Conservation (phyloP, 805 yeast genomes). For the Starmerella geochares region DNA sequence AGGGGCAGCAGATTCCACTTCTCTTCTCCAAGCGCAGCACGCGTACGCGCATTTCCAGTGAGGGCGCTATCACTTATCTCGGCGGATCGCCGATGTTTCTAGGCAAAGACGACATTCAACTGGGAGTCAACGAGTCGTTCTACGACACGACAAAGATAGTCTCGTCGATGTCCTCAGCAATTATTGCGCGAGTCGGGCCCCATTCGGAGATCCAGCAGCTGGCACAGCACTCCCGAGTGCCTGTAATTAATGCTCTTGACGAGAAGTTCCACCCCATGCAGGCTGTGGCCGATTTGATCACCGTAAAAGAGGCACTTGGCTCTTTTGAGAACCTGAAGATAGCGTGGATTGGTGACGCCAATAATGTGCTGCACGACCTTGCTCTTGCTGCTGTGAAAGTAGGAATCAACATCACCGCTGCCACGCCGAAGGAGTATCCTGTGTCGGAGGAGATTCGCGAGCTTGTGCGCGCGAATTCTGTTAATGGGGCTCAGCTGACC, state of each 20-base stretch:
- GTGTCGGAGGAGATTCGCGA: constrained; percentile 47
- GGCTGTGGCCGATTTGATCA: constrained; percentile 81
- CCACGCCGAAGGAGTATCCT: constrained; percentile 70
- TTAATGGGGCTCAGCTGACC: constrained; percentile 37
- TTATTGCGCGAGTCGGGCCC: constrained; percentile 87
- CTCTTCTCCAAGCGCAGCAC: constrained; percentile 88
- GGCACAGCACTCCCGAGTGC: constrained; percentile 71
- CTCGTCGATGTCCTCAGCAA: constrained; percentile 92
- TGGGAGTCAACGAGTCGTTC: constrained; percentile 87
- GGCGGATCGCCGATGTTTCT: constrained; percentile 96
- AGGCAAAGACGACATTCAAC: constrained; percentile 92
- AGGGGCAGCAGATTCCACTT: constrained; percentile 75
- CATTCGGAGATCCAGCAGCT: constrained; percentile 75
- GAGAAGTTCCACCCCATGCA: constrained; percentile 91
- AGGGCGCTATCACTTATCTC: constrained; percentile 85
- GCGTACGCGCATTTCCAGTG: constrained; percentile 85
- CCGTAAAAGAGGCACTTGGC: constrained; percentile 54
- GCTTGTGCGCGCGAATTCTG: constrained; percentile 46
- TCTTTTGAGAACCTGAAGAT: constrained; percentile 47
- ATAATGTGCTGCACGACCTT: constrained; percentile 89
- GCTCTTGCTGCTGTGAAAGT: constrained; percentile 74
- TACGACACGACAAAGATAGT: constrained; percentile 83
- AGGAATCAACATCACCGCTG: constrained; percentile 73
- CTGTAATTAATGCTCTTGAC: constrained; percentile 87
- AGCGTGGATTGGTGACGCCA: constrained; percentile 95